A percentile compares a stretch with the other conserved stretches of the same genome.
Evolutionary conservation across 2,329 filamentous ascomycete species (phyloP).

Genomic region (Onygenales sp.): DNA sequence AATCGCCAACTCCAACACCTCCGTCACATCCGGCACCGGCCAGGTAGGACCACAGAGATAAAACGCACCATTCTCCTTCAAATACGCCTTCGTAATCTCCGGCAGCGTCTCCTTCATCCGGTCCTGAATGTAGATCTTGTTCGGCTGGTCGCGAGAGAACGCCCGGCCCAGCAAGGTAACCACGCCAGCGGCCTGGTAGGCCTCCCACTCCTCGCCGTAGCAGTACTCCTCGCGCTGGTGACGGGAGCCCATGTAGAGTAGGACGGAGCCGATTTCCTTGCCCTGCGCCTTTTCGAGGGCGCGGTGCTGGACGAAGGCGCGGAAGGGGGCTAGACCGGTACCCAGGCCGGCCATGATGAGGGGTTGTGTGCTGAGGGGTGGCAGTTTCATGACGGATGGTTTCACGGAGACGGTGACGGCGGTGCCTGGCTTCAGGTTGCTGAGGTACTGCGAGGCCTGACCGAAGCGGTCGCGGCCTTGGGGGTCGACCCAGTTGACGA

Average conservation of each 20-base stretch:
- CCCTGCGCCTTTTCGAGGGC: slow-evolving; percentile 97
- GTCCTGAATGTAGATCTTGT: slow-evolving; percentile 99
- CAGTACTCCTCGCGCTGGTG: slow-evolving; percentile 98
- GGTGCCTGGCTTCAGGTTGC: slow-evolving; percentile 62
- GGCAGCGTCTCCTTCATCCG: slow-evolving; percentile 81
- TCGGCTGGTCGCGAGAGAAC: slow-evolving; percentile 90
- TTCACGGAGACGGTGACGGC: slow-evolving; percentile 92
- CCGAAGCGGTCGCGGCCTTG: slow-evolving; percentile 82
- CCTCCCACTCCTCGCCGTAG: slow-evolving; percentile 98
- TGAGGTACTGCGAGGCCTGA: slow-evolving; percentile 86
- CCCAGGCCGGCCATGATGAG: slow-evolving; percentile 99
- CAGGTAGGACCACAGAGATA: slow-evolving; percentile 97
- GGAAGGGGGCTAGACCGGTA: slow-evolving; percentile 96
- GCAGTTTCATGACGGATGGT: slow-evolving; percentile 98
- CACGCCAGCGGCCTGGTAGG: slow-evolving; percentile 88
- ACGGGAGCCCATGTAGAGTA: slow-evolving; percentile 92
- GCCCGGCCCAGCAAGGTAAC: slow-evolving; percentile 89
- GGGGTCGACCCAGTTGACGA: slow-evolving; percentile 89
- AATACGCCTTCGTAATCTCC: slow-evolving; percentile 78
- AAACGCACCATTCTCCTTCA: slow-evolving; percentile 80
- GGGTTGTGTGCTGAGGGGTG: slow-evolving; percentile 72
- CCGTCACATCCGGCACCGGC: slow-evolving; percentile 95
- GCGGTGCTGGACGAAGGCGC: slow-evolving; percentile 95
- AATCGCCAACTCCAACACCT: slow-evolving; percentile 88
- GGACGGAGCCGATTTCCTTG: slow-evolving; percentile 84